Percentiles rank a stretch among this genome's conserved stretches.
Conservation (phyloP, 176 grass and related monocot species). For the Rhipidocladum racemiflorum region DNA sequence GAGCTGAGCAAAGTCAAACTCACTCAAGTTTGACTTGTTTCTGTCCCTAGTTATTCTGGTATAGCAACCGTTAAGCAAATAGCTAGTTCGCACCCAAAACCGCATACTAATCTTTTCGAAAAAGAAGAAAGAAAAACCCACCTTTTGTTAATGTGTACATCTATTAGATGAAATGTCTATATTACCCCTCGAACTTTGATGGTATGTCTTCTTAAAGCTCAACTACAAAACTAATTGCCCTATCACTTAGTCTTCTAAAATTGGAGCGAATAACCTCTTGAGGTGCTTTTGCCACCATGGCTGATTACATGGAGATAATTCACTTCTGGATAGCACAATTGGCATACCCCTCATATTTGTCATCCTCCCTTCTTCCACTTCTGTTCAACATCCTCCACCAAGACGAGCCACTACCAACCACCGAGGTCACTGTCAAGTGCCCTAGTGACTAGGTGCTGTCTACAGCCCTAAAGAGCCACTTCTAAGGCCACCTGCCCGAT, state of each 20-base stretch:
- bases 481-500: neutral
- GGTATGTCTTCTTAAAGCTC: no score
- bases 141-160: no score
- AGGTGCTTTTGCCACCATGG: neutral
- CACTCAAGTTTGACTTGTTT: neutral
- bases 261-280: neutral
- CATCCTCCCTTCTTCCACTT: neutral
- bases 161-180: no score
- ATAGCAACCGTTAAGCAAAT: neutral
- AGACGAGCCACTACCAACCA: no score
- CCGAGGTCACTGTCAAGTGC: no score
- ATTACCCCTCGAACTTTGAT: no score
- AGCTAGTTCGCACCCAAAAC: neutral
- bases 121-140: neutral
- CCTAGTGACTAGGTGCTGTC: no score
- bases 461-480: no score
- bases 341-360: neutral
- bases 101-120: no score
- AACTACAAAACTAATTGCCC: neutral
- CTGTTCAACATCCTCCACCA: neutral
- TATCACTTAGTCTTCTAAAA: neutral
- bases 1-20: neutral
- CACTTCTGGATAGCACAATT: no score
- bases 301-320: no score
- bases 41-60: neutral